Evolutionary conservation across 2,329 filamentous ascomycete genomes (phyloP), one percentile per base, ranked within the genome.

Genomic region (Fusarium temperatum): DNA sequence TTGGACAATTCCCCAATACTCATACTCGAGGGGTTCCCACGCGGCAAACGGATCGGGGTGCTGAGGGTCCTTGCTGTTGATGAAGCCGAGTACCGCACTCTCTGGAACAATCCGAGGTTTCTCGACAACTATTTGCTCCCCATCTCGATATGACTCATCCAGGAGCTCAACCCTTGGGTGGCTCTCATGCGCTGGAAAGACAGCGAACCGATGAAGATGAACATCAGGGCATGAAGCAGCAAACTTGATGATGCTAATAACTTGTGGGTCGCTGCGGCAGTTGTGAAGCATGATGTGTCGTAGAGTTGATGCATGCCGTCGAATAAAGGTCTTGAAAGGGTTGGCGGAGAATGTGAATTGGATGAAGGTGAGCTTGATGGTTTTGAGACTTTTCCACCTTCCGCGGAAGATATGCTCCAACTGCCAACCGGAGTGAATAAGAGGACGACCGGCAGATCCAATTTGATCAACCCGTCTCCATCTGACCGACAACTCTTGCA

Each of bases 201-300:
- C 26, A 17, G 36, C 50, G n/a, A 69, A 69, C 11, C 63, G 64
- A 20, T 68, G 66, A 38, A 69, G 56, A 11, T 47, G 17, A 14
- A 68, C 13, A 3, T 36, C 15, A 15, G 61, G 28, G 36, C 18
- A 28, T 3, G 14, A 44, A 15, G 66, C 66, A 11, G 32, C 38
- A 28, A 12, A 36, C 13, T 14, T 50, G 32, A 56, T 44, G 11
- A 67, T 17, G 10, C 13, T 8, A 13, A 36, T 17, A 28, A 30
- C 11, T 13, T 28, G 18, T 30, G 14, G 20, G 35, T 54, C 41
- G 26, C 17, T 13, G 11, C 15, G 8, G 10, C 63, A 65, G n/a
- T 57, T 30, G 6, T 39, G 41, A 9, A 56, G 20, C 12, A 62
- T 45, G 14, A 68, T 51, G 13, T 68, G 66, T 20, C 57, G 64